phyloP scores from a whole-genome alignment of 495 filamentous ascomycete species.

The Xylaria telfairii region DNA sequence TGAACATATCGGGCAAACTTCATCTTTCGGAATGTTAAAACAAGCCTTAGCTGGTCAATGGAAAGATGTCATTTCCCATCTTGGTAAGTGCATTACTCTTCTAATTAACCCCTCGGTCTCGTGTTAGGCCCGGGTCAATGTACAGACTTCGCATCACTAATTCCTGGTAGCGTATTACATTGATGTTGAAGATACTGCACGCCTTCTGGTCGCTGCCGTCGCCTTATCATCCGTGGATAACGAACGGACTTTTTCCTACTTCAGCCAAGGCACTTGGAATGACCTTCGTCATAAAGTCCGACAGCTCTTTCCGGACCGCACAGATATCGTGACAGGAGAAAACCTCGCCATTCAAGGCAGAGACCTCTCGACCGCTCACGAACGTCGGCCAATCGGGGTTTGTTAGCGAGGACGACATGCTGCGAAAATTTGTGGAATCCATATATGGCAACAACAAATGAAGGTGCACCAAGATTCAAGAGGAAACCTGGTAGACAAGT shows the following conservation, averaged over 20 bases:
- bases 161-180: not conserved
- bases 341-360: not conserved
- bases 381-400: not conserved
- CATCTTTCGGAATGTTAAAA: not conserved
- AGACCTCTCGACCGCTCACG: not conserved
- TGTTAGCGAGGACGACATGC: not conserved
- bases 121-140: not conserved
- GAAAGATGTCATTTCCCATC: not conserved
- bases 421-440: not conserved
- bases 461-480: not conserved
- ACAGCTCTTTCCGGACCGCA: not conserved
- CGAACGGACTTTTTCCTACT: not conserved
- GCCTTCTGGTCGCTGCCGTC: not conserved
- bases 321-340: not conserved
- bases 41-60: not conserved
- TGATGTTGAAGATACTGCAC: not conserved
- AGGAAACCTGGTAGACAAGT: not conserved
- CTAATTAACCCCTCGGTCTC: not conserved
- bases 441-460: not conserved
- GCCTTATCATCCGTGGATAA: not conserved
- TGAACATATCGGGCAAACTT: not conserved
- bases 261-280: not conserved
- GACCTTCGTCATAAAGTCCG: not conserved
- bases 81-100: not conserved
- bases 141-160: not conserved